Conservation (phyloP, 2,329 filamentous ascomycete genomes). For the Cladorrhinum sp. region DNA sequence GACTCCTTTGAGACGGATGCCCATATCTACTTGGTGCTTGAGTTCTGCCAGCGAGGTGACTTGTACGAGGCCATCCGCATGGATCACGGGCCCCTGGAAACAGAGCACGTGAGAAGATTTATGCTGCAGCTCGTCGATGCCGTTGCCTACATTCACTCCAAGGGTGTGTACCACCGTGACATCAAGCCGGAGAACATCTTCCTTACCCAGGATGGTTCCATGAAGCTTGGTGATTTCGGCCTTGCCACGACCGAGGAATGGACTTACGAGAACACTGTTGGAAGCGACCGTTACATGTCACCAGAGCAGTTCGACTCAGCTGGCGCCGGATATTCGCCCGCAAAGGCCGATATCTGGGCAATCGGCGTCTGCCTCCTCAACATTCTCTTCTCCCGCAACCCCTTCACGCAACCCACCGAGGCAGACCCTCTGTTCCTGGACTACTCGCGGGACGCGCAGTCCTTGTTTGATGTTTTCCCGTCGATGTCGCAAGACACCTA, state of each 20-base stretch:
- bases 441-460: conserved; percentile 90
- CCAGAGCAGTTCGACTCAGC: conserved; percentile 95
- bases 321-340: conserved; percentile 83
- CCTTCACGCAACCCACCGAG: conserved; percentile 85
- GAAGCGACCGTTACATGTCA: conserved; percentile 98
- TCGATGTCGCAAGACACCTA: conserved; percentile 98
- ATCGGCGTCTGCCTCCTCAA: conserved; percentile 96
- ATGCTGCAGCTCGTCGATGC: conserved; percentile 93
- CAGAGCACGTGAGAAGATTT: conserved; percentile 93
- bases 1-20: conserved; percentile 88
- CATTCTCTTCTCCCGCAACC: conserved; percentile 93
- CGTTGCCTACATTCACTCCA: conserved; percentile 84
- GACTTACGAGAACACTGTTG: conserved; percentile 90
- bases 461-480: conserved; percentile 95
- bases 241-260: conserved; percentile 84
- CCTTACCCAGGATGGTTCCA: conserved; percentile 74
- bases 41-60: conserved; percentile 93
- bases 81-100: conserved; percentile 84
- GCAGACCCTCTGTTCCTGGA: conserved; percentile 92
- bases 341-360: conserved; percentile 93
- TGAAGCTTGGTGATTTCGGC: conserved; percentile 98
- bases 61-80: conserved; percentile 95
- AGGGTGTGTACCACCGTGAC: conserved; percentile 92
- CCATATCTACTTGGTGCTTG: conserved; percentile 88
- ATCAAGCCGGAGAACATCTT: conserved; percentile 99